These are phyloP conservation scores for Aureobasidium sp. DNA, from an alignment of 2,329 filamentous ascomycete genomes.

Conservation along the genomic window DNA sequence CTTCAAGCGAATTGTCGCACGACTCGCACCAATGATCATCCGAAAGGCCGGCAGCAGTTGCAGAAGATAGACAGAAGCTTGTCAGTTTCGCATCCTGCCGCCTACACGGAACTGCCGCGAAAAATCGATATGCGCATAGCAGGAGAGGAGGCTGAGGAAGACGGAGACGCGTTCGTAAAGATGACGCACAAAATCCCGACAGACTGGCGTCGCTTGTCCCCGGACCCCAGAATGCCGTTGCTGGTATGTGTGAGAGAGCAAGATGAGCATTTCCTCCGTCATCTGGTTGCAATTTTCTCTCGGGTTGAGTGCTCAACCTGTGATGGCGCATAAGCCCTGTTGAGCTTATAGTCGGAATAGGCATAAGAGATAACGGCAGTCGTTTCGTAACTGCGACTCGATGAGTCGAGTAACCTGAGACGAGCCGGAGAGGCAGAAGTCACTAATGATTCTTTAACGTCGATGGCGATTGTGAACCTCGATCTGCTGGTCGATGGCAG, in stretches of 20 bases:
- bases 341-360: neutral
- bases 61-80: neutral
- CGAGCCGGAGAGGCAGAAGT: no score
- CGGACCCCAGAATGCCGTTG: neutral
- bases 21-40: neutral
- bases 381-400: neutral
- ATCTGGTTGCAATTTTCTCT: neutral
- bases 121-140: neutral
- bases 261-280: neutral
- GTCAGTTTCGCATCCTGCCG: neutral
- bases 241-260: neutral
- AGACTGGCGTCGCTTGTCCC: neutral
- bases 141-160: neutral
- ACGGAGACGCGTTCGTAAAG: neutral
- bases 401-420: neutral
- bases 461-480: neutral
- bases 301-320: neutral
- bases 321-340: neutral
- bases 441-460: neutral
- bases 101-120: neutral
- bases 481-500: neutral
- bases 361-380: neutral
- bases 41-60: neutral
- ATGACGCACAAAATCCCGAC: neutral
- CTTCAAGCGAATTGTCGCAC: neutral